Base-by-base conservation (phyloP, 768 basidiomycete species). In the Naganishia randhawae region DNA sequence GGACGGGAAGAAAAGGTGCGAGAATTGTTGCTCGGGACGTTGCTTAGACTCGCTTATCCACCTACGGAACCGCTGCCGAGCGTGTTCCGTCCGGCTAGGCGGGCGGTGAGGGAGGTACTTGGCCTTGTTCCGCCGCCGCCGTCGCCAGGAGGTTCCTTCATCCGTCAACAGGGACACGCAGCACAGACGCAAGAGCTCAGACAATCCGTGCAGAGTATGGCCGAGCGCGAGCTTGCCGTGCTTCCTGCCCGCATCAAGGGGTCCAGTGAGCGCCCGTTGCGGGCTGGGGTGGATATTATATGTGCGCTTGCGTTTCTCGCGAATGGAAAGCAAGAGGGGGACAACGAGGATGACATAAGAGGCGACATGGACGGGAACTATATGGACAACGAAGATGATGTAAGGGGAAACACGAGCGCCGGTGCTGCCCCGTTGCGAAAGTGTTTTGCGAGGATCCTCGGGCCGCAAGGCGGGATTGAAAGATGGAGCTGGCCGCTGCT, bases 401-500 rank as follows among this genome's bases (percentile, higher is more conserved):
- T 2, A 52, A 33, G 25, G 8, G 51, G 31, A 52, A 29, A 25
- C 22, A 25, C 19, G n/a, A 11, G 27, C 14, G 25, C 9, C 14
- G 37, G 19, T 1, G 37, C 57, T 22, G 29, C n/a, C 50, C 9
- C 35, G 11, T 39, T 65, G 14, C 73, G 14, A 51, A 68, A n/a
- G 42, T 70, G 71, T 65, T 32, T 45, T n/a, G 50, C 63, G 37
- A 69, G 81, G 16, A 72, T 84, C 32, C 74, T 95, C 0, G 92
- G 92, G 3, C 88, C 92, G 0, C 84, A 82, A 0, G 91, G 92
- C 7, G 88, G 89, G 0, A 86, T 96, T 19, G 92, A 96, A 73
- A 87, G 87, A 77, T 98, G 93, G 95, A 90, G 92, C 4, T 92
- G 89, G 88, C 85, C 85, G 54, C 75, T 99, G 4, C 83, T 98